Evolutionary conservation across 1,284 basidiomycete genomes (phyloP).

Genomic region (Trichosporon sp.): DNA sequence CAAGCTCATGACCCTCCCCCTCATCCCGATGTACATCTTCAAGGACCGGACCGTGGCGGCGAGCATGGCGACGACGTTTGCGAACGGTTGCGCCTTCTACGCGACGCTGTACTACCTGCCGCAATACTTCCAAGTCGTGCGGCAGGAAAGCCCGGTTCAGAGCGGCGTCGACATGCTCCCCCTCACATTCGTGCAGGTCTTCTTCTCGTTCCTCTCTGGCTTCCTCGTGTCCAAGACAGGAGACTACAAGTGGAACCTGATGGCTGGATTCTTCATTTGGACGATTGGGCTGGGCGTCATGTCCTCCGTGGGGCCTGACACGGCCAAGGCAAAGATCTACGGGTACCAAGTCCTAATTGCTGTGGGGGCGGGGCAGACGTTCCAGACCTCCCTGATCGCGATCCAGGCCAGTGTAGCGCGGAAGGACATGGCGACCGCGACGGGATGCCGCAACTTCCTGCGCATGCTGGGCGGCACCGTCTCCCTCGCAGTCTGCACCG

Average conservation of each 20-base stretch:
- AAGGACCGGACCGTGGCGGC: conserved; percentile 67
- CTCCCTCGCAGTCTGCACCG: conserved; percentile 35
- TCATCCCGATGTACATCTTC: conserved; percentile 72
- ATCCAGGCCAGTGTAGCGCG: conserved; percentile 60
- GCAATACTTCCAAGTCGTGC: conserved; percentile 71
- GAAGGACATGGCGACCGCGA: conserved; percentile 48
- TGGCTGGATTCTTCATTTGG: conserved; percentile 68
- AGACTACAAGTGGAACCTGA: conserved; percentile 65
- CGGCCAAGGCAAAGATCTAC: conserved; percentile 62
- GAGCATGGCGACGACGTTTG: conserved; percentile 68
- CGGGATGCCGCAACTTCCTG: conserved; percentile 44
- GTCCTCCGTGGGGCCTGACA: conserved; percentile 62
- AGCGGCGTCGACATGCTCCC: conserved; percentile 67
- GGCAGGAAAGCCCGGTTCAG: conserved; percentile 65
- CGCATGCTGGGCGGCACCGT: conserved; percentile 43
- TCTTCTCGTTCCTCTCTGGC: conserved; percentile 59
- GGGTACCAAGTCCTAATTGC: conserved; percentile 70
- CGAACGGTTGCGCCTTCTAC: conserved; percentile 60
- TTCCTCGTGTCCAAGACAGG: conserved; percentile 68
- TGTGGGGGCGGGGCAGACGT: conserved; percentile 64
- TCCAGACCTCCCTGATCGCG: conserved; percentile 46
- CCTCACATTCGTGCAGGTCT: conserved; percentile 65
- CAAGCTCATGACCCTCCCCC: conserved; percentile 67
- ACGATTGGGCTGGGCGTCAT: conserved; percentile 68
- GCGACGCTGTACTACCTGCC: conserved; percentile 58